Conservation (phyloP, 176 grass and related monocot genomes). For the Carex pumila region DNA sequence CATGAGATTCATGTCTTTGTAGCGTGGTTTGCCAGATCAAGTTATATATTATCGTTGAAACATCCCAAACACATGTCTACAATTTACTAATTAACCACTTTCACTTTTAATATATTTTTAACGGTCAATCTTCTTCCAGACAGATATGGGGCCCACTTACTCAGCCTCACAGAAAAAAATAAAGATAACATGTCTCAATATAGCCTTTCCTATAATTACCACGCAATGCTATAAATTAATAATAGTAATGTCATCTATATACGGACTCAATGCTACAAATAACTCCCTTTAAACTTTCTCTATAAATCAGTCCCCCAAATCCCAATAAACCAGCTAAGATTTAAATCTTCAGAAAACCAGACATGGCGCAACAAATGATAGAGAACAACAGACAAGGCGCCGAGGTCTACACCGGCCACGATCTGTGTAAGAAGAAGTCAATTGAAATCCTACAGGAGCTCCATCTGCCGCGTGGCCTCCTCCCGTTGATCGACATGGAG, state of each 20-base stretch:
- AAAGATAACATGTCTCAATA: background rate
- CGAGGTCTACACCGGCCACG: constrained; percentile 67
- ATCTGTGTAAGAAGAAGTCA: constrained; percentile 58
- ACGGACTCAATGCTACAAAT: background rate
- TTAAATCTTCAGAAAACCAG: background rate
- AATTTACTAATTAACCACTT: too few relatives aligned
- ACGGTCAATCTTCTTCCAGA: background rate
- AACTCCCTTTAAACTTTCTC: background rate
- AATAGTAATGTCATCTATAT: background rate
- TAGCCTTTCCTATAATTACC: background rate
- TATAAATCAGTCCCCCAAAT: background rate
- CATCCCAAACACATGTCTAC: background rate
- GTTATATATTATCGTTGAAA: background rate
- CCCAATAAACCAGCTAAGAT: background rate
- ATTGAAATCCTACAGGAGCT: constrained; percentile 59
- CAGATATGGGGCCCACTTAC: background rate
- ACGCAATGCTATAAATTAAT: background rate
- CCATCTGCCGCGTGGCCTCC: constrained; percentile 68
- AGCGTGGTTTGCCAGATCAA: background rate
- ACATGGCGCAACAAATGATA: constrained; percentile 5
- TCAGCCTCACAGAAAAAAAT: background rate
- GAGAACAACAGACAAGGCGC: constrained; percentile 21
- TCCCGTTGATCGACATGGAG: constrained; percentile 64
- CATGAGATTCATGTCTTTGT: background rate
- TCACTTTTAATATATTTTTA: background rate